Percentiles rank a stretch among this genome's conserved stretches.
Evolutionary conservation across 1,284 basidiomycete species (phyloP).

Genomic region (Ganoderma meredithae): DNA sequence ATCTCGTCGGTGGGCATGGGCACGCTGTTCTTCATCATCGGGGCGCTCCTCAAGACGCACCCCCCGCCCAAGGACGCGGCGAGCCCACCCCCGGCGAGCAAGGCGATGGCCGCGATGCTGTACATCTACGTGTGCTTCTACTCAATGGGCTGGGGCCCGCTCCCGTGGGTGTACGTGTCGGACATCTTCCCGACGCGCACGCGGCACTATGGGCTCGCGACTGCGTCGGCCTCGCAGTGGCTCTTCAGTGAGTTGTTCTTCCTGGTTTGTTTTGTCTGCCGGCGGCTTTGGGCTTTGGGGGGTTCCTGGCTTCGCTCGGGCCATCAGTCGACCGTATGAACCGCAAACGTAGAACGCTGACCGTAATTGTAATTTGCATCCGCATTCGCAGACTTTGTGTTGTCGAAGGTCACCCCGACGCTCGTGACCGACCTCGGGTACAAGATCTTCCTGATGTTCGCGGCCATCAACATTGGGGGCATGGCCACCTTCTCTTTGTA

Average conservation of each 20-base stretch:
- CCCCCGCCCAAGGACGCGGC: constrained; percentile 58
- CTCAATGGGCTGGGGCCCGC: constrained; percentile 59
- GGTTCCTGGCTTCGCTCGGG: background rate
- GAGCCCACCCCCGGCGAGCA: constrained; percentile 55
- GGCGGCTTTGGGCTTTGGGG: constrained; percentile 42
- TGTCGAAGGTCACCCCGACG: constrained; percentile 75
- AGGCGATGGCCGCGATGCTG: constrained; percentile 79
- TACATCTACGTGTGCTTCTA: constrained; percentile 83
- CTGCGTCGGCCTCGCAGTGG: constrained; percentile 80
- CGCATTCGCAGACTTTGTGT: constrained; percentile 70
- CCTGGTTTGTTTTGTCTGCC: constrained; percentile 50
- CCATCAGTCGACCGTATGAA: background rate
- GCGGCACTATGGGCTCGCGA: constrained; percentile 77
- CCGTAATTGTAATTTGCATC: background rate
- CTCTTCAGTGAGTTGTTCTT: constrained; percentile 66
- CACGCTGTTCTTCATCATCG: constrained; percentile 70
- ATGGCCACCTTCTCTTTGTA: constrained; percentile 46
- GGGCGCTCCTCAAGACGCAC: constrained; percentile 78
- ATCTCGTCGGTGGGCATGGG: constrained; percentile 73
- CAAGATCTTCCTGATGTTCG: constrained; percentile 78
- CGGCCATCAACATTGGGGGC: constrained; percentile 59
- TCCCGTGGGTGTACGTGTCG: constrained; percentile 70
- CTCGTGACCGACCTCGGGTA: constrained; percentile 67
- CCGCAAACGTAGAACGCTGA: background rate
- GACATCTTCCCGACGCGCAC: constrained; percentile 89